Evolutionary conservation across 129 eudicot species (phyloP).

Genomic region (Flaveria bidentis): DNA sequence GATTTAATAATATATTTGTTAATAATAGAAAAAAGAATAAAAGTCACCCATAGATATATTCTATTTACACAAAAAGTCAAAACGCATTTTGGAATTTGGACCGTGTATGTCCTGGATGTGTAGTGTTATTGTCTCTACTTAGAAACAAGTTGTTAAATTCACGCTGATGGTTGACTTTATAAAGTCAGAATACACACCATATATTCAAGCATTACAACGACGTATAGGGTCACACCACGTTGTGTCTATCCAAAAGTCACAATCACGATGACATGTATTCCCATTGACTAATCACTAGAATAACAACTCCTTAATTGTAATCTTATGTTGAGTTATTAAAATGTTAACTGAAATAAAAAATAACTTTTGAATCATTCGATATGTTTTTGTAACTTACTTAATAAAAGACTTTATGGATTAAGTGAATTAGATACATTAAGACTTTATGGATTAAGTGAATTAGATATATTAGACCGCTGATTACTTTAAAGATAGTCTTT

Average conservation of each 20-base stretch:
- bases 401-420: too few relatives aligned
- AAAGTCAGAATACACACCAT: slow-evolving; percentile 12
- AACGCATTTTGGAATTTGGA: slow-evolving; percentile 16
- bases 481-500: too few relatives aligned
- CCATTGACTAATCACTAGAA: too few relatives aligned
- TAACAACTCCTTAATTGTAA: too few relatives aligned
- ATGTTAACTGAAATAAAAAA: too few relatives aligned
- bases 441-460: too few relatives aligned
- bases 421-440: too few relatives aligned
- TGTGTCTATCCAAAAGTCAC: neutral
- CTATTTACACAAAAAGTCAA: neutral
- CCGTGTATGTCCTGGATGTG: neutral
- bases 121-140: neutral
- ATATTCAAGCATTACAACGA: slow-evolving; percentile 11
- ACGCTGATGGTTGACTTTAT: slow-evolving; percentile 21
- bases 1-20: neutral
- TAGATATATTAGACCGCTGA: too few relatives aligned
- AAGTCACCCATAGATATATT: slow-evolving; percentile 4
- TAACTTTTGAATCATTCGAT: too few relatives aligned
- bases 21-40: neutral
- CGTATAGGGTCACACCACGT: neutral
- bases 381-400: too few relatives aligned
- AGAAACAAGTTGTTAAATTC: neutral
- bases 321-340: too few relatives aligned
- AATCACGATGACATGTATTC: neutral